Base-by-base conservation (phyloP, 2,329 filamentous ascomycete genomes). In the Colletotrichum phormii region DNA sequence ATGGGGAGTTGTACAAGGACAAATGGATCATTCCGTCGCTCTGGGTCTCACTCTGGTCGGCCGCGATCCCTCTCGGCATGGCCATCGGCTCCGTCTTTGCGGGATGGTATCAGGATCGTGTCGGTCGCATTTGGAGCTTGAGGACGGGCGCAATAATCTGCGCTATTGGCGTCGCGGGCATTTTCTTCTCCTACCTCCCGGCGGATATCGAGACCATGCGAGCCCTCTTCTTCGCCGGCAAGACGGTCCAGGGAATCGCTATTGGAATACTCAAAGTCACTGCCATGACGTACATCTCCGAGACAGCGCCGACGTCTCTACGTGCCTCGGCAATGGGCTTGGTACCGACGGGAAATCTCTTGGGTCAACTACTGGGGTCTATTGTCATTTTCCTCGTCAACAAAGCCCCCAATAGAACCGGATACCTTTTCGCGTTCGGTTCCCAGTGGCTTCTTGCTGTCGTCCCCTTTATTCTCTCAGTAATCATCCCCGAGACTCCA, bases 211-310 rank as follows among this genome's bases (percentile, higher is more conserved):
- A 71, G 0, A 57, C 54, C 0, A 80, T 76, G 59, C 72, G 80
- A 0, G 71, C 71, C n/a, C 57, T 79, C 37, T 76, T 81, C n/a
- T 77, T 76, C 0, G 75, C 60, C 2, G 80, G 80, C 0, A 68
- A 78, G 60, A 74, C 75, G 0, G 65, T 80, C 0, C 79, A 81
- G 3, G 80, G 79, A 1, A 70, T 78, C 5, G 74, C 79, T 0
- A 76, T 80, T 1, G 78, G 78, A 9, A 65, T 77, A 1, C 75
- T 80, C 42, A 78, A 76, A n/a, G 76, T 77, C 0, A 77, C 75
- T 0, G 76, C 75, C 26, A 71, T 79, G 11, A 79, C 79, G 0
- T 79, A 97, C 67, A 76, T 80, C 0, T 80, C 79, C 0, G 78
- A 80, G 29, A 80, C 77, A 9, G 74, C 78, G 0, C 79, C 79